Base-by-base conservation (phyloP, 208 protist genomes). In the Trypanosoma scelopori region DNA sequence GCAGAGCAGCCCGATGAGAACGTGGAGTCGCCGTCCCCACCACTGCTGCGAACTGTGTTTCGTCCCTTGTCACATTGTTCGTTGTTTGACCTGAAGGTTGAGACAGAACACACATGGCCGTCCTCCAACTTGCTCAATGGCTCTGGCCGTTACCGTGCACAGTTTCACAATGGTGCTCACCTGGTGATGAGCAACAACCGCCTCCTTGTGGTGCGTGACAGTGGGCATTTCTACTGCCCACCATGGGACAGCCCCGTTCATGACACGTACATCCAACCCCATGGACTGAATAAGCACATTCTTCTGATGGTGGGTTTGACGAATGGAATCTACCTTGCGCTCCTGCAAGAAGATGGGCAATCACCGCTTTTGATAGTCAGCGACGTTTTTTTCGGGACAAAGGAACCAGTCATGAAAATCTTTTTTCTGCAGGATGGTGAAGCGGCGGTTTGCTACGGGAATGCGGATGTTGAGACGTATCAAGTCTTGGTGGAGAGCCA, bases 381-480 rank as follows among this genome's bases (percentile, higher is more conserved):
- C 1, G 62, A 77, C 22, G 63, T 65, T 11, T 69, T 83, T 16
- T 59, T 85, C 1, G 32, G 50, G 15, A 79, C 66, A 30, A 77
- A 81, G 39, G 69, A 84, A 25, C 66, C 80, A 20, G 53, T 91
- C 1, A 71, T 78, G 48, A 79, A 74, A 50, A 63, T 79, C 46
- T 48, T 85, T 27, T 89, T 81, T 57, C 5, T 55, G 6, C 3
- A 52, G 5, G 39, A 68, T 50, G 46, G 30, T 23, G 60, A 57
- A 20, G 15, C 63, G 28, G 73, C 70, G 23, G 59, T 93, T 28
- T 93, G 87, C 49, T 81, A 81, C 27, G 68, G 65, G 22, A 82
- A 91, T 67, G 80, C 82, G 46, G 73, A 71, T 30, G 74, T 93
- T 45, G 75, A 79, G 46, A 82, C 57, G 20, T 69, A 81, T 65